Percentiles rank a stretch among this genome's conserved stretches.
Evolutionary conservation across 139 green algal species (phyloP).

Genomic region (Tetradesmus obliquus): DNA sequence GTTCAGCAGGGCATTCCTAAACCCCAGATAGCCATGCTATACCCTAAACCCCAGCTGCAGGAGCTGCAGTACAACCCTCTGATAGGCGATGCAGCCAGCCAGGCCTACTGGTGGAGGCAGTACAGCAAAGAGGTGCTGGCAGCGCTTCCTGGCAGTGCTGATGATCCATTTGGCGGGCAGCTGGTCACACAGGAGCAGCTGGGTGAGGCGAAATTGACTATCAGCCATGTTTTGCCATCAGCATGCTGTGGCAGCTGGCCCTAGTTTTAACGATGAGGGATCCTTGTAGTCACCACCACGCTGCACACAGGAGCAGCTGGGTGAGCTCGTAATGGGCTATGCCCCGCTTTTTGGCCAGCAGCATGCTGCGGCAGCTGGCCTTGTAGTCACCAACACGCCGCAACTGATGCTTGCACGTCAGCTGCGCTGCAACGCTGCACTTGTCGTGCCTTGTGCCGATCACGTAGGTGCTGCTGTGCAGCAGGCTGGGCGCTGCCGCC

Average conservation of each 20-base stretch:
- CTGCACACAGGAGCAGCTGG: too few species aligned
- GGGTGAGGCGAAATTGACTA: neutral
- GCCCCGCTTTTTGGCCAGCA: too few species aligned
- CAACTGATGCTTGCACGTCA: too few species aligned
- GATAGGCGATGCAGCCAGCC: conserved; percentile 28
- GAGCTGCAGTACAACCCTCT: conserved; percentile 32
- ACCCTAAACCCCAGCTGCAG: conserved; percentile 25
- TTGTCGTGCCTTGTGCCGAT: too few species aligned
- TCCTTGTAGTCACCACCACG: too few species aligned
- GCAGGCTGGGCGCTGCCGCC: neutral
- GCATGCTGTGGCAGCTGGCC: too few species aligned
- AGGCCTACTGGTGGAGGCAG: conserved; percentile 41
- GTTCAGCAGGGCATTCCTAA: conserved; percentile 31
- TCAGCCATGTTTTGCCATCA: neutral
- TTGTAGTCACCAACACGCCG: too few species aligned
- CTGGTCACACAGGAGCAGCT: conserved; percentile 33
- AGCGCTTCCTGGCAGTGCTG: conserved; percentile 27
- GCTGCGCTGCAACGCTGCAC: too few species aligned
- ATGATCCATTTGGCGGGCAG: conserved; percentile 46
- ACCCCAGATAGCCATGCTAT: conserved; percentile 59
- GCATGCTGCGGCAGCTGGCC: too few species aligned
- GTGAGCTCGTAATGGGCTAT: too few species aligned
- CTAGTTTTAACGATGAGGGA: too few species aligned
- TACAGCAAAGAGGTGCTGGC: conserved; percentile 31
- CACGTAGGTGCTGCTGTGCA: too few species aligned